phyloP scores from a whole-genome alignment of 2,329 filamentous ascomycete species.

The Scytalidium lignicola region DNA sequence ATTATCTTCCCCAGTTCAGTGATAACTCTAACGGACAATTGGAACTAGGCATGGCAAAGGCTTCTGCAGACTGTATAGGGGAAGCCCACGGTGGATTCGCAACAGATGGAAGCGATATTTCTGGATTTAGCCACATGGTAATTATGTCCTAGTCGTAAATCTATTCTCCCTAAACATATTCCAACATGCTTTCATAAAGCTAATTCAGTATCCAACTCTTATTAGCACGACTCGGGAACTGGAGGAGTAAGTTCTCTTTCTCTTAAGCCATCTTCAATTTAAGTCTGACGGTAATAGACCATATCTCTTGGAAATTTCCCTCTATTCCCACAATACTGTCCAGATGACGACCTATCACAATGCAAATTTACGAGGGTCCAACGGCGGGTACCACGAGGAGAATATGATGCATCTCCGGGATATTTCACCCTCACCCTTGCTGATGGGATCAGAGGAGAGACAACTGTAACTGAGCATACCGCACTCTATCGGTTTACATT shows the following conservation, averaged over 20 bases:
- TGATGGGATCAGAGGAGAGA: constrained; percentile 53
- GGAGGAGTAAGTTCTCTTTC: constrained; percentile 25
- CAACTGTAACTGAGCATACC: constrained; percentile 57
- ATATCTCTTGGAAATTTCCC: constrained; percentile 37
- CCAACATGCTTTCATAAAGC: constrained; percentile 18
- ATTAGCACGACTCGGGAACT: constrained; percentile 37
- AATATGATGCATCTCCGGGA: constrained; percentile 51
- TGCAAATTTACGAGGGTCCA: constrained; percentile 44
- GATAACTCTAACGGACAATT: not conserved
- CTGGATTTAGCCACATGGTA: constrained; percentile 41
- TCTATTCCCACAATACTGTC: constrained; percentile 50
- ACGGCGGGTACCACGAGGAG: constrained; percentile 32
- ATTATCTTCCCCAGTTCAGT: not conserved
- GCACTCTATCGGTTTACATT: constrained; percentile 62
- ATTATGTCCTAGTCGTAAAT: not conserved
- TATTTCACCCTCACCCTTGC: constrained; percentile 55
- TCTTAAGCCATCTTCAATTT: constrained; percentile 4
- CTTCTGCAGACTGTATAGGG: constrained; percentile 46
- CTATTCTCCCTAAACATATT: constrained; percentile 16
- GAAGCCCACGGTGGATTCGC: constrained; percentile 41
- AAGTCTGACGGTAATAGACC: constrained; percentile 27
- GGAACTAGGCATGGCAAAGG: constrained; percentile 45
- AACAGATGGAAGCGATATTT: constrained; percentile 41
- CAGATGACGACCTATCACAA: constrained; percentile 43
- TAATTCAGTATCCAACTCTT: no score